Evolutionary conservation across 73 alveolate species (phyloP).

Genomic region (Paramecium pentaurelia): DNA sequence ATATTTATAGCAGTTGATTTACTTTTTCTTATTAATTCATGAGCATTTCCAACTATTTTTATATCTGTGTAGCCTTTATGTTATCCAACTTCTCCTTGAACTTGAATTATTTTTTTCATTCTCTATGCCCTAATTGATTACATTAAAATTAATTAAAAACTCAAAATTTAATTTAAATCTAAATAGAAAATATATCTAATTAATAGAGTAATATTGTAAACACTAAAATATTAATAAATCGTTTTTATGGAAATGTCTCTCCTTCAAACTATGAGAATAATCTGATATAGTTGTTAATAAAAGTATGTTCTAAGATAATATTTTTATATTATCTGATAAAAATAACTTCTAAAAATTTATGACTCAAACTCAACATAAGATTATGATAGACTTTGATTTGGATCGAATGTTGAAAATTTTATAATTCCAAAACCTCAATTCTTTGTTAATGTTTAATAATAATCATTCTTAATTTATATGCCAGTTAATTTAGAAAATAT

Average conservation of each 20-base stretch:
- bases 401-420: too few species aligned
- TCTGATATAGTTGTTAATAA: too few species aligned
- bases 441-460: too few species aligned
- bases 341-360: neutral
- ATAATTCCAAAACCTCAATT: too few species aligned
- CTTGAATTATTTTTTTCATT: neutral
- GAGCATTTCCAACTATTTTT: neutral
- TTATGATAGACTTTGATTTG: neutral
- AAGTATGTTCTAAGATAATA: neutral
- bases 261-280: neutral
- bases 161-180: neutral
- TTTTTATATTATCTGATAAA: neutral
- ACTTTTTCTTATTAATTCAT: neutral
- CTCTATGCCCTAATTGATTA: slow-evolving; percentile 39
- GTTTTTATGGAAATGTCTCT: neutral
- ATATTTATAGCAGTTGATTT: neutral
- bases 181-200: neutral
- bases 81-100: slow-evolving; percentile 27
- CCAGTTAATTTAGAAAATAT: neutral
- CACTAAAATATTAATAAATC: neutral
- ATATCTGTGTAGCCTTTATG: neutral
- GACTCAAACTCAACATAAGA: neutral
- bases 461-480: too few species aligned
- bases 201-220: neutral
- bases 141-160: neutral